Percentiles rank a stretch among this genome's conserved stretches.
These are phyloP conservation scores for Apiospora kogelbergensis DNA, from an alignment of 2,329 filamentous ascomycete species.

Conservation along the genomic window DNA sequence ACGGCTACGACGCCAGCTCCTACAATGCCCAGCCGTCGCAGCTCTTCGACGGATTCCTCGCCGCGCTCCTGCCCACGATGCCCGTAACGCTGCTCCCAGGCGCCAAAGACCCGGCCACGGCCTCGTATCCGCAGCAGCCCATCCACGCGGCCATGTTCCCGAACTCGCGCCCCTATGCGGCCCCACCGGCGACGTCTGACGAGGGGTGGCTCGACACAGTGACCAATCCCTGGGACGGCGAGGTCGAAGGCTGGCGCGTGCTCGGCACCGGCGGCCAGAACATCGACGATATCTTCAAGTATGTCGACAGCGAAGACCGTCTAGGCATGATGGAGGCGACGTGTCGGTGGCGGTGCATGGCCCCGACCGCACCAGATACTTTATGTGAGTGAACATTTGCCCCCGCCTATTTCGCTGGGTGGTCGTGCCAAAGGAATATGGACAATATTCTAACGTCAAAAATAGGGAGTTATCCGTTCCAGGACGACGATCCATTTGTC, in stretches of 20 bases:
- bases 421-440: background rate
- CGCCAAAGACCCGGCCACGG: conserved; percentile 80
- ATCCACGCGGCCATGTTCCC: conserved; percentile 93
- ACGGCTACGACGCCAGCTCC: conserved; percentile 85
- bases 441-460: conserved; percentile 9
- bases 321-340: conserved; percentile 92
- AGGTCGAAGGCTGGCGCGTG: conserved; percentile 86
- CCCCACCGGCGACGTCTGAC: conserved; percentile 43
- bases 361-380: conserved; percentile 94
- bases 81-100: conserved; percentile 90
- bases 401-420: background rate
- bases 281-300: conserved; percentile 90
- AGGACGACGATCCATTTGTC: conserved; percentile 89
- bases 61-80: conserved; percentile 77
- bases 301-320: conserved; percentile 75
- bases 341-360: conserved; percentile 86
- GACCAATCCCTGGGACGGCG: conserved; percentile 91
- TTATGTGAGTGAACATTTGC: conserved; percentile 64
- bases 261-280: conserved; percentile 90
- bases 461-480: conserved; percentile 91
- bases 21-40: conserved; percentile 87
- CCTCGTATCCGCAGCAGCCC: conserved; percentile 86
- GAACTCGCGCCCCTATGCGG: conserved; percentile 66
- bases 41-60: conserved; percentile 80
- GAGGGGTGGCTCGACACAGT: conserved; percentile 81